Evolutionary conservation across 768 basidiomycete genomes (phyloP).

Genomic region (Lentinula aciculospora): DNA sequence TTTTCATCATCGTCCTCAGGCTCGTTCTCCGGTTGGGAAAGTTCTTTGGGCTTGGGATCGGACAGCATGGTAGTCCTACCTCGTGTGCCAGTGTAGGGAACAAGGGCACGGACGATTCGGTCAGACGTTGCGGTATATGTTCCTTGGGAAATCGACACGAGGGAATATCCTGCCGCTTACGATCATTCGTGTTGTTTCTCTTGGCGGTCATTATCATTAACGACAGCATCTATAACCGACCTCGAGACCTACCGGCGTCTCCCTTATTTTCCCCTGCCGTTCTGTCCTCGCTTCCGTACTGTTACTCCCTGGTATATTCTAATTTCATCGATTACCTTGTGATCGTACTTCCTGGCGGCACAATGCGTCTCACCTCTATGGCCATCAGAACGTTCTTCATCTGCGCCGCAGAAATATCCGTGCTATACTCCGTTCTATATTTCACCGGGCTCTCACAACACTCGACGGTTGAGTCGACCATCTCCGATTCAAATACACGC

Average conservation of each 20-base stretch:
- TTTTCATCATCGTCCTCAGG: neutral
- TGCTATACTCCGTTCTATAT: neutral
- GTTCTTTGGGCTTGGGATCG: neutral
- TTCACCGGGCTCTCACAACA: neutral
- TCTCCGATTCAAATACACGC: neutral
- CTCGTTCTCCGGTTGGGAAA: neutral
- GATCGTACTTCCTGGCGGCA: neutral
- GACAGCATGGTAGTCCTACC: neutral
- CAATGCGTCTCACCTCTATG: neutral
- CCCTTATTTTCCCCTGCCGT: no score
- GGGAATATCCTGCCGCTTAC: neutral
- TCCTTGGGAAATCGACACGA: neutral
- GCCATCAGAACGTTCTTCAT: neutral
- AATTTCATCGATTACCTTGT: neutral
- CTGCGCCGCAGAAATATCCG: neutral
- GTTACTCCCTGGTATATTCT: no score
- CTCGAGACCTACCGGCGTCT: neutral
- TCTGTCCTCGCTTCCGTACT: neutral
- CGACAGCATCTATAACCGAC: slow-evolving; percentile 1
- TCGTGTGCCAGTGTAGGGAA: neutral
- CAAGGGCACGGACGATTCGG: neutral
- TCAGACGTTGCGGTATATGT: neutral
- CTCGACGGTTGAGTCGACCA: neutral
- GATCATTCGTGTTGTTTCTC: neutral
- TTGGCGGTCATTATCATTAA: neutral